Evolutionary conservation across 2,329 filamentous ascomycete genomes (phyloP).

Genomic region (Colletotrichum lini): DNA sequence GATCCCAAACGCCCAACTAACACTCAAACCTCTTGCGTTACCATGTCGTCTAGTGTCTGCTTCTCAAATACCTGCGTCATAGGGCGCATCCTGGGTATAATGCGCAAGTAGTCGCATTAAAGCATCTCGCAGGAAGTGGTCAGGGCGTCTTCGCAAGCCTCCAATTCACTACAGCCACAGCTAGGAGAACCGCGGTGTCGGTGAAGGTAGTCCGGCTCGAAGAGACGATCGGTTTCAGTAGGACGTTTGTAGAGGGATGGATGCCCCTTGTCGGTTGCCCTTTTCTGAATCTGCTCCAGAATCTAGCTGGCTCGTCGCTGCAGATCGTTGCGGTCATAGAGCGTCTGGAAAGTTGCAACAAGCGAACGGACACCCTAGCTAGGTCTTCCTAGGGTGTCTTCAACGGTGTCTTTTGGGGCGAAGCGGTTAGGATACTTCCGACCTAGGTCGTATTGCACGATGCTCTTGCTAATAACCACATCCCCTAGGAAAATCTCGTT

Average conservation of each 20-base stretch:
- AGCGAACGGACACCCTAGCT: constrained; percentile 49
- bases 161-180: constrained; percentile 3
- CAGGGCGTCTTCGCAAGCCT: constrained; percentile 44
- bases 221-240: constrained; percentile 51
- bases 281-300: not conserved
- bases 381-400: constrained; percentile 48
- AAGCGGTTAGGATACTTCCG: constrained; percentile 46
- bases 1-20: constrained; percentile 38
- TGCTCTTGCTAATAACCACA: constrained; percentile 50
- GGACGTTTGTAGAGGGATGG: constrained; percentile 43
- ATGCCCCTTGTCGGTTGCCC: not conserved
- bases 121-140: constrained; percentile 45
- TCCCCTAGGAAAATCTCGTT: constrained; percentile 50
- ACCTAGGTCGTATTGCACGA: constrained; percentile 51
- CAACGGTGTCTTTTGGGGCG: constrained; percentile 45
- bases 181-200: constrained; percentile 46
- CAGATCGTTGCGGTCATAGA: constrained; percentile 38
- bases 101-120: constrained; percentile 44
- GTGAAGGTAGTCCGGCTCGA: constrained; percentile 50
- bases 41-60: not conserved
- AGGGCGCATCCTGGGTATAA: constrained; percentile 14
- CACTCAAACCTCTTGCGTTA: not conserved
- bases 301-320: not conserved
- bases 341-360: constrained; percentile 39
- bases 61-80: not conserved